These are phyloP conservation scores for Clarireedia hainanense DNA, from an alignment of 2,329 filamentous ascomycete species.

Conservation along the genomic window DNA sequence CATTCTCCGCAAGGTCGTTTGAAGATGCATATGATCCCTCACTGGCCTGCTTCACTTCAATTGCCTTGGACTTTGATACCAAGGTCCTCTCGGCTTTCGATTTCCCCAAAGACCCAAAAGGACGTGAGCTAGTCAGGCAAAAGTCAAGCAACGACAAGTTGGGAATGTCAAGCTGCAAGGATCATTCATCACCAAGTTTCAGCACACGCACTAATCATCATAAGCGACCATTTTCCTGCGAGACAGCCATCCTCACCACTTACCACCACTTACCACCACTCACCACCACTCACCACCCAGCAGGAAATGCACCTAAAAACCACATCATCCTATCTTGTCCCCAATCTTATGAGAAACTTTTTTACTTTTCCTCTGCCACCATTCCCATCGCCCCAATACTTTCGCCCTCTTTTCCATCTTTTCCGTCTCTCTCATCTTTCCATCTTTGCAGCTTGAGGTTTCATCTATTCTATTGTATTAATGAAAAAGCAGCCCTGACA, in stretches of 20 bases:
- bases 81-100: neutral
- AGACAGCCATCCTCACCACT: neutral
- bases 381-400: too few relatives aligned
- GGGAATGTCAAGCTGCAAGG: neutral
- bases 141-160: neutral
- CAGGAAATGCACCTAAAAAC: neutral
- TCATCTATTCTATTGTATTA: slow-evolving; percentile 9
- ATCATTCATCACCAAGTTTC: neutral
- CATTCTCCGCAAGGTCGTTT: neutral
- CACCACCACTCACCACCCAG: too few relatives aligned
- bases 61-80: neutral
- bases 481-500: neutral
- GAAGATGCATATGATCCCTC: neutral
- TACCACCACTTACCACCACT: neutral
- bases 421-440: slow-evolving; percentile 2
- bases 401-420: neutral
- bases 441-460: neutral
- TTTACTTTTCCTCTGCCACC: neutral
- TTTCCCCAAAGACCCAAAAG: neutral
- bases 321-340: neutral
- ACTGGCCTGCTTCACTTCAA: neutral
- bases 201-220: slow-evolving; percentile 1
- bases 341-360: neutral
- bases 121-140: neutral
- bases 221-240: neutral